phyloP scores from a whole-genome alignment of 345 rosid genomes.

The Brassica juncea region DNA sequence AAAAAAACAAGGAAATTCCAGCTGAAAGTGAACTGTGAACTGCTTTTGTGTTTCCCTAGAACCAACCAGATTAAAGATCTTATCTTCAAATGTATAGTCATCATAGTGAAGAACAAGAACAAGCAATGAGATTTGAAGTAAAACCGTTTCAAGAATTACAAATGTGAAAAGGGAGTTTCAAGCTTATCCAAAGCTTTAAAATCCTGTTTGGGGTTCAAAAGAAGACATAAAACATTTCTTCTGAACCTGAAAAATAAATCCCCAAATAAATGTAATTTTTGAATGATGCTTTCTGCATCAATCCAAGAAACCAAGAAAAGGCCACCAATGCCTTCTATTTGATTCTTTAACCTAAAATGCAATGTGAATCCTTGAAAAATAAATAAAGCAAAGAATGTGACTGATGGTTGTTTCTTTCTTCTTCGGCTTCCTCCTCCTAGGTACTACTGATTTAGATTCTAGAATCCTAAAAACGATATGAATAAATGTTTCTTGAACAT shows the following conservation, averaged over 20 bases:
- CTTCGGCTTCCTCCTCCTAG: slow-evolving; percentile 20
- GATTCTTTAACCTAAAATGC: slow-evolving; percentile 36
- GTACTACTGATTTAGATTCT: slow-evolving; percentile 33
- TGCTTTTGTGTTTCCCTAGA: background rate
- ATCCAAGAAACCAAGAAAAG: slow-evolving; percentile 33
- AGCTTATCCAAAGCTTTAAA: slow-evolving; percentile 44
- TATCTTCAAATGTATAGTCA: background rate
- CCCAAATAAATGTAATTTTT: slow-evolving; percentile 35
- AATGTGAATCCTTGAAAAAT: slow-evolving; percentile 22
- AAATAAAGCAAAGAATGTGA: slow-evolving; percentile 34
- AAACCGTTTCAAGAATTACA: slow-evolving; percentile 31
- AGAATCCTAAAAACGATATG: slow-evolving; percentile 33
- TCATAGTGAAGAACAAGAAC: slow-evolving; percentile 6
- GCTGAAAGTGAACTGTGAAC: slow-evolving; percentile 13
- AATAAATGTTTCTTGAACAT: slow-evolving; percentile 28
- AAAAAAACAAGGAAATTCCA: background rate
- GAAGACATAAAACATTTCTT: slow-evolving; percentile 45
- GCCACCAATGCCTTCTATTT: slow-evolving; percentile 36
- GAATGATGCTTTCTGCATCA: slow-evolving; percentile 37
- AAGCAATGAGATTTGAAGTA: slow-evolving; percentile 32
- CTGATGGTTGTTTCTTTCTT: background rate
- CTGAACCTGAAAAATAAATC: slow-evolving; percentile 35
- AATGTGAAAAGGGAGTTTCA: slow-evolving; percentile 12
- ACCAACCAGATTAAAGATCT: background rate
- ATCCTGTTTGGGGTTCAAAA: slow-evolving; percentile 32